Conservation (phyloP, 2,329 filamentous ascomycete species). For the Ambrosiella cleistominuta region DNA sequence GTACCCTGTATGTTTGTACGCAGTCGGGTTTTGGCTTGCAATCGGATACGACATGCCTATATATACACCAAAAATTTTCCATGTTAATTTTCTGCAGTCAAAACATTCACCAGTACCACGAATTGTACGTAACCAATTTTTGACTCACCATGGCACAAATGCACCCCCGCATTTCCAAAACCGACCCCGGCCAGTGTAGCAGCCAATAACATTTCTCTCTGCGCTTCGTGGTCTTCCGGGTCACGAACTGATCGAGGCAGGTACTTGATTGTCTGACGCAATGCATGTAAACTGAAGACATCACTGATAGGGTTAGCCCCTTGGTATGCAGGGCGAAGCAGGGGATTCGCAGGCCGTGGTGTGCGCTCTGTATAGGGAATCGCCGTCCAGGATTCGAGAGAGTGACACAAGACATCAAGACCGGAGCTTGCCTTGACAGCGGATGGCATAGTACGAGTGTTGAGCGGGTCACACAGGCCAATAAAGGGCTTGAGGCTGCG, state of each 20-base stretch:
- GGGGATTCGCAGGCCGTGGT: constrained; percentile 73
- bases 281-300: constrained; percentile 80
- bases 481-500: constrained; percentile 88
- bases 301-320: constrained; percentile 96
- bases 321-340: constrained; percentile 84
- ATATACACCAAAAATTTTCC: background rate
- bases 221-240: constrained; percentile 80
- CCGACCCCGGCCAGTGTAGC: constrained; percentile 88
- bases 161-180: constrained; percentile 94
- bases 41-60: constrained; percentile 92
- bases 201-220: constrained; percentile 87
- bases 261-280: constrained; percentile 75
- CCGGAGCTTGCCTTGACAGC: constrained; percentile 85
- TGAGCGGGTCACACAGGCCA: constrained; percentile 70
- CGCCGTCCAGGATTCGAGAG: constrained; percentile 91
- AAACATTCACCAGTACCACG: too few species aligned
- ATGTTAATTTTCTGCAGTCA: background rate
- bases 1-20: constrained; percentile 82
- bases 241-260: constrained; percentile 74
- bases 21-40: constrained; percentile 71
- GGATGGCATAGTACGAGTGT: constrained; percentile 89
- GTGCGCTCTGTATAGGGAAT: constrained; percentile 81
- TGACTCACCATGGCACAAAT: constrained; percentile 45
- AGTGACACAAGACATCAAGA: constrained; percentile 87
- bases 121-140: background rate